These are phyloP conservation scores for Ascomycota sp. DNA, from an alignment of 2,329 filamentous ascomycete species.

Conservation along the genomic window DNA sequence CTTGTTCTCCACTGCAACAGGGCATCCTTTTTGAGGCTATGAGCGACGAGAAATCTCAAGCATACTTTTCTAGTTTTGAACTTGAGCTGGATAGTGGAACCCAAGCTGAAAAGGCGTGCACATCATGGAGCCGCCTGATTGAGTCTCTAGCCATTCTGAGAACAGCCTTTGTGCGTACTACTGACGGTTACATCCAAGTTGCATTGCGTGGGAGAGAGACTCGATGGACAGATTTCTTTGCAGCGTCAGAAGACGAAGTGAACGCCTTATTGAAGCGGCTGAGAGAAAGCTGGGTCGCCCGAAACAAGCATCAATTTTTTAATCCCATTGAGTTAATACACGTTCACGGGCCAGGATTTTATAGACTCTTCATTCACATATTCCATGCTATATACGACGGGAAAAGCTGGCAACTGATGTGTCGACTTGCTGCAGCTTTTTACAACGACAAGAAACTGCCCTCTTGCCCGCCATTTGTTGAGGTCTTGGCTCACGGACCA, in stretches of 20 bases:
- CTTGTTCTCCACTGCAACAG: constrained; percentile 69
- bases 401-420: constrained; percentile 46
- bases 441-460: constrained; percentile 5
- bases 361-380: constrained; percentile 38
- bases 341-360: constrained; percentile 8
- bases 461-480: constrained; percentile 34
- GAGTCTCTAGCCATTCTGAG: constrained; percentile 40
- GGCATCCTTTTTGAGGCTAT: constrained; percentile 59
- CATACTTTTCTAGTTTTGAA: constrained; percentile 61
- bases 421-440: constrained; percentile 26
- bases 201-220: constrained; percentile 24
- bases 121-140: constrained; percentile 35
- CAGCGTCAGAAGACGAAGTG: constrained; percentile 10
- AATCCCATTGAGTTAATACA: constrained; percentile 30
- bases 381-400: constrained; percentile 84
- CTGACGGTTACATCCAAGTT: constrained; percentile 57
- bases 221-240: constrained; percentile 20
- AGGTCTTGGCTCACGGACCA: constrained; percentile 47
- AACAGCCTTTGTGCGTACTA: constrained; percentile 47
- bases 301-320: constrained; percentile 25
- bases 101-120: constrained; percentile 23
- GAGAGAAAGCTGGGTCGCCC: constrained; percentile 27
- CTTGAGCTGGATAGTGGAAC: constrained; percentile 28
- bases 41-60: constrained; percentile 23
- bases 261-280: constrained; percentile 12